phyloP scores from a whole-genome alignment of 1,284 basidiomycete species.

The Chondrostereum purpureum region DNA sequence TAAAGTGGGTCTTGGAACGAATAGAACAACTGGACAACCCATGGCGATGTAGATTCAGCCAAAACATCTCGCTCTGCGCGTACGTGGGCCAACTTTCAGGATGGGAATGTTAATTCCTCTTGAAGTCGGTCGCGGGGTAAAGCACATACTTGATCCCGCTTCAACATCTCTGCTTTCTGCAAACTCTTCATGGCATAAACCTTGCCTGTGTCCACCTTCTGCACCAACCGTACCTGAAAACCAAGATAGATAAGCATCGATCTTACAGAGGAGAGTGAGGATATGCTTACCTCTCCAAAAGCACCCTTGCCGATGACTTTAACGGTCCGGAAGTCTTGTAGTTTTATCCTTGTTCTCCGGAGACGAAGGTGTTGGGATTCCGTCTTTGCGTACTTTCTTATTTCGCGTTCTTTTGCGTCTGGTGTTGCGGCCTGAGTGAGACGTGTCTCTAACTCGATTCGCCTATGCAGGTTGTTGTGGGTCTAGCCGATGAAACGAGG shows the following conservation, averaged over 20 bases:
- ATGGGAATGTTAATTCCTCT: constrained; percentile 6
- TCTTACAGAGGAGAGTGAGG: constrained; percentile 1
- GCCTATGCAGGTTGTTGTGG: constrained; percentile 39
- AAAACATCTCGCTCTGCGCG: constrained; percentile 97
- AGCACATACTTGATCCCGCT: constrained; percentile 84
- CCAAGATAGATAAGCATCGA: constrained; percentile 4
- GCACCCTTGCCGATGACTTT: constrained; percentile 99
- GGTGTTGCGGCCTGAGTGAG: constrained; percentile 71
- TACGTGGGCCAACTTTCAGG: constrained; percentile 84
- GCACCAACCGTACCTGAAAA: constrained; percentile 84
- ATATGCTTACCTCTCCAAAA: constrained; percentile 79
- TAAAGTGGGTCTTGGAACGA: constrained; percentile 97
- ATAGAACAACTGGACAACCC: constrained; percentile 98
- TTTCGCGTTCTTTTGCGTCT: constrained; percentile 86
- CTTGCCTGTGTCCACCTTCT: constrained; percentile 96
- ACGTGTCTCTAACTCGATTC: constrained; percentile 89
- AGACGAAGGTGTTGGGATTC: constrained; percentile 91
- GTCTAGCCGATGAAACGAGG: constrained; percentile 10
- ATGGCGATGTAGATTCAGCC: constrained; percentile 95
- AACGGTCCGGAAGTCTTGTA: constrained; percentile 92
- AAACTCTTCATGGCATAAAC: constrained; percentile 99
- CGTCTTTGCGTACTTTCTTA: constrained; percentile 84
- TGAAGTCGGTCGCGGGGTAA: background rate
- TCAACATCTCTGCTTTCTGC: constrained; percentile 98
- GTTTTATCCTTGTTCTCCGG: constrained; percentile 86